Conservation (phyloP, 106 monocot species). For the Acorus calamus region DNA sequence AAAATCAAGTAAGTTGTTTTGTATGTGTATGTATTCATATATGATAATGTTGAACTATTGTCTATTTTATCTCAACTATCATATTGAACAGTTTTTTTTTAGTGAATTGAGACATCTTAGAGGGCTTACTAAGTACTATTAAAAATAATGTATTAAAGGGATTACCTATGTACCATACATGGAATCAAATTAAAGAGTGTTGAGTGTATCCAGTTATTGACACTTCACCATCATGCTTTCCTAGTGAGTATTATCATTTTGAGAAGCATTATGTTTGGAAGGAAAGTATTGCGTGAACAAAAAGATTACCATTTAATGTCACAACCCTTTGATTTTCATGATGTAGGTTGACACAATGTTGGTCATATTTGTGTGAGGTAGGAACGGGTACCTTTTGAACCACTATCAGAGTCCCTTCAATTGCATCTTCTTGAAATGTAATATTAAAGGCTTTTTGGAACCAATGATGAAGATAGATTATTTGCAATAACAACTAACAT, state of each 20-base stretch:
- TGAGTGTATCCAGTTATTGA: not conserved
- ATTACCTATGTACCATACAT: not conserved
- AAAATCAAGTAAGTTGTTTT: not conserved
- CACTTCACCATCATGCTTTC: not conserved
- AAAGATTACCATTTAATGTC: too few species aligned
- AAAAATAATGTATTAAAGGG: not conserved
- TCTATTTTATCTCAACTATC: not conserved
- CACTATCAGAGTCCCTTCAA: not conserved
- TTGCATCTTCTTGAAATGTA: not conserved
- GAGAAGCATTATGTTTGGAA: not conserved
- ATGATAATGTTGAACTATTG: not conserved
- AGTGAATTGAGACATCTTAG: not conserved
- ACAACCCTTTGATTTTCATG: too few species aligned
- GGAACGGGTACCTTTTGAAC: conserved; percentile 1
- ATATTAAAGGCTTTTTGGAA: not conserved
- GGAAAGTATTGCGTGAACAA: too few species aligned
- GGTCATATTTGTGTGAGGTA: conserved; percentile 2
- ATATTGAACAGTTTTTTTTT: not conserved
- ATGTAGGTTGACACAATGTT: conserved; percentile 4
- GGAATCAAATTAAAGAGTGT: not conserved
- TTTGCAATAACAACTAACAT: not conserved
- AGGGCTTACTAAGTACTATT: not conserved
- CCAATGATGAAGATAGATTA: not conserved
- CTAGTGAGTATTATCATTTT: not conserved
- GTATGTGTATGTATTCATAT: not conserved